Evolutionary conservation across 148 eudicot species (phyloP), one percentile per base, ranked within the genome.

Genomic region (Chenopodium album): DNA sequence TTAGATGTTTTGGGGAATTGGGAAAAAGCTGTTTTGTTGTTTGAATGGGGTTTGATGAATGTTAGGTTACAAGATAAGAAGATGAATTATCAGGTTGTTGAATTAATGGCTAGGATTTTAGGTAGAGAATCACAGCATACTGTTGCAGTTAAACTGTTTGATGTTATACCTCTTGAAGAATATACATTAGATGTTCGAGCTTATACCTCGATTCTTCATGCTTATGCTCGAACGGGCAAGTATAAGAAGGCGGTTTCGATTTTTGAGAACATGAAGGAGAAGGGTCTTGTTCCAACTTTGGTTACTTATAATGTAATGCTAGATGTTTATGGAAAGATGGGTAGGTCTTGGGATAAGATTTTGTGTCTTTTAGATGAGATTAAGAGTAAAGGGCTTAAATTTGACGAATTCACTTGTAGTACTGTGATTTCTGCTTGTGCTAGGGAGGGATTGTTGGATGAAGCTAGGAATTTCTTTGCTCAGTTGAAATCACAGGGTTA

Each of bases 381-480:
- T 91, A 87, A 82, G 62, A 77, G 86, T 75, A 72, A 86, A 78
- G 92, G 93, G 71, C 89, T 92, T 31, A 83, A 87, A 62, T 92
- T 90, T 80, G 98, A 95, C 76, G 97, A 95, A 81, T 95, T 95
- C 70, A 95, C 98, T 64, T 92, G 93, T 79, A 95, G 98, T 82
- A 91, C 98, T 11, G 97, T 95, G 37, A 92, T 95, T 72, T 83
- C 98, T 16, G 98, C 97, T 54, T 95, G 97, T 89, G 98, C 93
- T 22, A 91, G 97, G 83, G 98, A 95, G 77, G 96, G 98, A 2
- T 79, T 92, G 90, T 84, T 95, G 83, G 91, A 91, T 77, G 97
- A 95, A 82, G 98, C 98, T 13, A 91, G 89, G 68, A 73, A 72
- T 4, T 95, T 95, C 85, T 92, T 95, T 78, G 81, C 85, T 62